phyloP scores from a whole-genome alignment of 129 eudicot species.

The Glebionis coronaria region DNA sequence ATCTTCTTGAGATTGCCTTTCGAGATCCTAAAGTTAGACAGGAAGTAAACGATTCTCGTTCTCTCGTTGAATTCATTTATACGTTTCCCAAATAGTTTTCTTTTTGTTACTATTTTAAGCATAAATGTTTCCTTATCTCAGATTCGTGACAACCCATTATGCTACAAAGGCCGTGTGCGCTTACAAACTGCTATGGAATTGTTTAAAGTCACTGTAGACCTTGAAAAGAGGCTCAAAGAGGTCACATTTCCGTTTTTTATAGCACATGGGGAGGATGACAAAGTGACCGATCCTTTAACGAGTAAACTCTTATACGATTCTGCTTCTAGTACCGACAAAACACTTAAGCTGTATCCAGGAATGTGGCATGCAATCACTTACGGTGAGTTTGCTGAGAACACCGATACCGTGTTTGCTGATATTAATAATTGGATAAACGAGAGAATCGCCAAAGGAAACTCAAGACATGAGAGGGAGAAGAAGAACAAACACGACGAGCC shows the following conservation, averaged over 20 bases:
- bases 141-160: conserved; percentile 75
- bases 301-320: conserved; percentile 64
- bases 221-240: conserved; percentile 68
- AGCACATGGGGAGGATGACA: conserved; percentile 76
- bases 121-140: conserved; percentile 21
- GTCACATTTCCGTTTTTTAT: conserved; percentile 65
- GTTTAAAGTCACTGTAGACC: conserved; percentile 42
- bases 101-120: conserved; percentile 5
- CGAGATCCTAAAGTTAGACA: conserved; percentile 65
- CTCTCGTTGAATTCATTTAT: neutral
- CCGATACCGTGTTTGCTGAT: conserved; percentile 56
- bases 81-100: neutral
- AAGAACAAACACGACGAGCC: conserved; percentile 36
- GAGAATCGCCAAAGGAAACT: conserved; percentile 26
- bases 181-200: conserved; percentile 66
- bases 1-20: conserved; percentile 69
- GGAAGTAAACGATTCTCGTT: conserved; percentile 40
- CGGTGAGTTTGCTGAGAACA: conserved; percentile 77
- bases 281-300: conserved; percentile 73
- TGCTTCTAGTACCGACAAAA: conserved; percentile 66
- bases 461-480: conserved; percentile 17
- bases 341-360: conserved; percentile 71
- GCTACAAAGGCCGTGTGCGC: conserved; percentile 89
- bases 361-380: conserved; percentile 94
- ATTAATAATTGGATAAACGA: conserved; percentile 50